Evolutionary conservation across 305 asterid species (phyloP), one percentile per base, ranked within the genome.

Genomic region (Petunia hybrid): DNA sequence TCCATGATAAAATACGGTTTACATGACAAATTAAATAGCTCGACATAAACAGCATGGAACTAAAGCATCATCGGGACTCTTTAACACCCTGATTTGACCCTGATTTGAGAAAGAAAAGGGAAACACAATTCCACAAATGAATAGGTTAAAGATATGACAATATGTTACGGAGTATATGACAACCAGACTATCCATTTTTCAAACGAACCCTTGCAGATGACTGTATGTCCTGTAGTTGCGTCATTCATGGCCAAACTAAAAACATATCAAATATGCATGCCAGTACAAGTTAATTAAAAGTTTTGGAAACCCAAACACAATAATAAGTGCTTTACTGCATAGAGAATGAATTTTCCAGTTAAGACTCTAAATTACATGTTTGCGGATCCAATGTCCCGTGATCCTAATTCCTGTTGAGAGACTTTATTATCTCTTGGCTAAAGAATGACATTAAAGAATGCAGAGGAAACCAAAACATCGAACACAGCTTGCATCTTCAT

Each of bases 311-410:
- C 48, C 56, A 42, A 68, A 42, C 55, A 68, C 56, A 5, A 68
- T n/a, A 42, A 7, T 7, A 42, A 68, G 31, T 69, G 4, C 8
- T 48, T 35, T 48, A 35, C 60, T 48, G 62, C 45, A 68, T 71
- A 71, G 13, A 46, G 7, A 46, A 71, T 35, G 8, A 42, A 68
- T 48, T 71, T 71, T 71, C 45, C 62, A 48, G 62, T 1, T 35
- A 48, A 22, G 78, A 71, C 48, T 48, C 78, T 35, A 71, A 45
- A 71, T 48, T 71, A 71, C 78, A 71, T 35, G 60, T 70, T 22
- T 46, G 60, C 9, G 35, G 40, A 46, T 22, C 40, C 77, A 59
- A 46, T 70, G 62, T 48, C 43, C 43, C 12, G 12, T 71, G 60
- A 71, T 12, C 43, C 69, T 63, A 63, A 8, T 63, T 35, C 68